Evolutionary conservation across 73 alveolate genomes (phyloP), one percentile per base, ranked within the genome.

Genomic region (Paramecium caudatum): DNA sequence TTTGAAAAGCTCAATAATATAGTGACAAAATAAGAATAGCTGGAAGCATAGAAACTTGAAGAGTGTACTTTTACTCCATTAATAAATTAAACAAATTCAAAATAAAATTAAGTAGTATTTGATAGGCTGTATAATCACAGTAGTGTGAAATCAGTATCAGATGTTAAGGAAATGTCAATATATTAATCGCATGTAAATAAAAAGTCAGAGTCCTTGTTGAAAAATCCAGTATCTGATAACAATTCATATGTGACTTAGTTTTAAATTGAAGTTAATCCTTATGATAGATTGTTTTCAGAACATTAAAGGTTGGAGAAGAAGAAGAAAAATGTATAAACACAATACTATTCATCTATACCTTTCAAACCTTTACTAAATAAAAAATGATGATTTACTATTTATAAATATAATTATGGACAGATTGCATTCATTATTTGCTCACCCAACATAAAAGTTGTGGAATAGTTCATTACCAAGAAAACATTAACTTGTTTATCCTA

Each of bases 371-470:
- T 55, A 55, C 23, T 55, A 16, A 55, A 25, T 55, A 19, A 55
- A 55, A 55, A 55, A 55, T 55, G n/a, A 10, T 15, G 23, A 55
- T 49, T 3, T 15, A 16, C 8, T 3, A 6, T 8, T 27, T 5
- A 55, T 55, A 55, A 55, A 55, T 4, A 55, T 55, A 23, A 65
- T 65, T 33, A 65, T 65, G 83, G 47, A 65, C 17, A 30, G 34
- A 65, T 45, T 74, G 12, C 88, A 74, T 45, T 41, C 88, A 0
- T n/a, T 74, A 13, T 74, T 39, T 17, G 23, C 13, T 27, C 88
- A 74, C 15, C 39, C 62, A 37, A 74, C 88, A 9, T 39, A 74
- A n/a, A 27, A 27, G 32, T 74, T 74, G 43, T 74, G 88, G 88
- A 45, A 30, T 37, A 19, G 47, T 27, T 27, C 9, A 5, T 43